These are phyloP conservation scores for Leucocoprinus sp. DNA, from an alignment of 768 basidiomycete genomes.

Conservation along the genomic window DNA sequence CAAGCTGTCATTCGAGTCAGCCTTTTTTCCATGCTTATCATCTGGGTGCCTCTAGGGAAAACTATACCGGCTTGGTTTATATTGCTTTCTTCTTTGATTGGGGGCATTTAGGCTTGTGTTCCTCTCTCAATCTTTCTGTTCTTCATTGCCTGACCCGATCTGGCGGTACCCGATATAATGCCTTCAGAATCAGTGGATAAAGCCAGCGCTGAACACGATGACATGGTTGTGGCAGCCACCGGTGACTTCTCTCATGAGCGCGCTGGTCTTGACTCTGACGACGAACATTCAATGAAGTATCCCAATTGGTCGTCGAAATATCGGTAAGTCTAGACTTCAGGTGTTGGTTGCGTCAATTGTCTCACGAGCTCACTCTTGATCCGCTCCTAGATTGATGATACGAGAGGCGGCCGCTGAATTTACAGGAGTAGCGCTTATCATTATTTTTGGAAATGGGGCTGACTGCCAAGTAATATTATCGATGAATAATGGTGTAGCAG, in stretches of 20 bases:
- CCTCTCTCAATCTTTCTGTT: neutral
- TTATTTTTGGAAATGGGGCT: slow-evolving; percentile 53
- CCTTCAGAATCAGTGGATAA: slow-evolving; percentile 6
- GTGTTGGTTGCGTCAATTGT: neutral
- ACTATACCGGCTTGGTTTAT: neutral
- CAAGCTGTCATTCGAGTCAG: neutral
- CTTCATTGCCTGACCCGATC: neutral
- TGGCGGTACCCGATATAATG: slow-evolving; percentile 1
- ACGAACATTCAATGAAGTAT: slow-evolving; percentile 27
- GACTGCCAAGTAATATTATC: slow-evolving; percentile 51
- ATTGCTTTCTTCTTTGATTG: neutral
- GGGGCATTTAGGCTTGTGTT: neutral
- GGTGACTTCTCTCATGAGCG: slow-evolving; percentile 10
- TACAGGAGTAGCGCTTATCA: slow-evolving; percentile 46
- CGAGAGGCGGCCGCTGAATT: slow-evolving; percentile 61
- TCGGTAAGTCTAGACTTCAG: slow-evolving; percentile 36
- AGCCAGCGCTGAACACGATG: neutral
- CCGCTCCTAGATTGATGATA: slow-evolving; percentile 18
- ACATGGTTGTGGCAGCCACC: neutral
- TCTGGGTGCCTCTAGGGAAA: neutral
- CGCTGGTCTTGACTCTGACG: slow-evolving; percentile 17
- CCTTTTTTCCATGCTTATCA: neutral
- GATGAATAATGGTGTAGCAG: slow-evolving; percentile 32
- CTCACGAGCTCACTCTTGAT: neutral
- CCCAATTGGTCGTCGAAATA: slow-evolving; percentile 50